Evolutionary conservation across 2,329 filamentous ascomycete genomes (phyloP), one percentile per base, ranked within the genome.

Genomic region (Sporothrix schenckii): DNA sequence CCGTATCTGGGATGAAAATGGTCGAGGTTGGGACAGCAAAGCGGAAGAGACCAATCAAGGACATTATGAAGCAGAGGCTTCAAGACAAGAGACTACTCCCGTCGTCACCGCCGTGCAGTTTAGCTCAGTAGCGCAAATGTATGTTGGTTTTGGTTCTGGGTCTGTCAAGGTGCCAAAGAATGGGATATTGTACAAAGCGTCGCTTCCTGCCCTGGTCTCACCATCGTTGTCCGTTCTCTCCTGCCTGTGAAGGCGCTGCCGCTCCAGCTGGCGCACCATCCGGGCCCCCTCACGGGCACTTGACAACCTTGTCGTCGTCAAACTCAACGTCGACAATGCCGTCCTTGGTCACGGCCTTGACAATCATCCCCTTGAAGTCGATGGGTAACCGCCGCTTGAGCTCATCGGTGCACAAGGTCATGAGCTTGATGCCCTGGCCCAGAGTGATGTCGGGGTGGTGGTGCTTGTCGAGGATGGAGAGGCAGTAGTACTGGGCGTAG

Each of bases 401-500:
- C 85, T 99, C 95, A 80, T 98, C 94, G 75, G 92, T 95, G 84
- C 95, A 99, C 90, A 97, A 91, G 77, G 88, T 90, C 77, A 99
- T 84, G 73, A 99, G 89, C 85, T 97, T 95, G 83, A 97, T 88
- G 70, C 95, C 95, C 80, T 97, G 88, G 73, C 91, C 93, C 69
- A 95, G 89, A 72, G 87, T 88, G 81, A 99, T 98, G 78, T 97
- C 91, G 63, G 95, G 94, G 78, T 97, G 92, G 80, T 99, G 95
- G 81, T 99, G 95, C 85, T 99, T 99, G 84, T 99, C 95, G 67
- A 99, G 89, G 76, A 97, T 96, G 7, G 93, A 96, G 72, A 99
- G 87, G 81, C 95, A 99, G 86, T 99, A 99, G 86, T 98, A 98
- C 91, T 99, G 95, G 76, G 95, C 95, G 82, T 99, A 99, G 76